Base-by-base conservation (phyloP, 306 rosid genomes). In the Macrotyloma uniflorum region DNA sequence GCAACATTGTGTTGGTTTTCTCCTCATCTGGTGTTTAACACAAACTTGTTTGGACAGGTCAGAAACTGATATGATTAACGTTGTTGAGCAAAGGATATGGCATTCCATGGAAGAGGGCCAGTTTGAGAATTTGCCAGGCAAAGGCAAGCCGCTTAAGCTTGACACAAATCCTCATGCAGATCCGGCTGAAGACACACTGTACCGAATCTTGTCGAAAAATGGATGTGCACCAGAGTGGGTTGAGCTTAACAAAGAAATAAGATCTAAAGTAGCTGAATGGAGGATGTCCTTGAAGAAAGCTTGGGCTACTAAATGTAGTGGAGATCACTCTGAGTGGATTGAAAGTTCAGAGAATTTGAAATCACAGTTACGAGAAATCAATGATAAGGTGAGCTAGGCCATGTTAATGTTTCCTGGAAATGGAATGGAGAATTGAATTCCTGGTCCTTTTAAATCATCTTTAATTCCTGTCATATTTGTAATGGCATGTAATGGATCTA, bases 41-140 rank as follows among this genome's bases (percentile, higher is more conserved):
- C 62, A 35, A 47, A 19, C 40, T 72, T 24, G 54, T 16, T 69
- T 69, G 79, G 76, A 67, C 87, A 94, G 97, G 86, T 94, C 97
- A 30, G 98, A 94, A 66, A 94, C 94, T 30, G 97, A 94, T 46
- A 77, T 94, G 59, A 86, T 83, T 65, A 91, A 90, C n/a, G 89
- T 94, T 49, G 98, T 94, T 51, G 98, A 91, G 90, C 96, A 88
- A 72, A 88, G 96, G 81, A 94, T 94, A 76, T 94, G 97, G 96
- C 97, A 89, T 83, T 91, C 98, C 23, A 94, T 94, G 98, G 97
- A 91, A 83, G 97, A 90, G 69, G 98, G 98, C 15, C 87, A 91
- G 8, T 94, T 91, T 68, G 97, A 94, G 81, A 91, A 94, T 72
- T 84, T 94, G 76, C 90, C 98, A 0, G 98, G 98, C 42, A 91